phyloP scores from a whole-genome alignment of 176 grass and related monocot species.

The Saccharum spontaneum region DNA sequence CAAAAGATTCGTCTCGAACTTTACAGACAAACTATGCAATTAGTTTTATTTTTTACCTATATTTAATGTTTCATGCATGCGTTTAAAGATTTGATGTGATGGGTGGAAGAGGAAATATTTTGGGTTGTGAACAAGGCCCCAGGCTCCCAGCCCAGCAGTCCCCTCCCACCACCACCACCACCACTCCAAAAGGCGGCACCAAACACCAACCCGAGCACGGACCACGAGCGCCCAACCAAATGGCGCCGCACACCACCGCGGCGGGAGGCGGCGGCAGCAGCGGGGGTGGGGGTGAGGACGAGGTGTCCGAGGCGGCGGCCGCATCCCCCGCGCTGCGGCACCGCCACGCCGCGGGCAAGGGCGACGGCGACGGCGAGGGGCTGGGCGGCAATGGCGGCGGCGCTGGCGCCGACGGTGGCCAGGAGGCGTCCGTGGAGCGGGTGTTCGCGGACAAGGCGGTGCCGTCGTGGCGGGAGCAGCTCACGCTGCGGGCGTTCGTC shows the following conservation, averaged over 20 bases:
- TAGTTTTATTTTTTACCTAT: too few relatives aligned
- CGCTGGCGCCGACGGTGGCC: neutral
- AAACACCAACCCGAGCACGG: neutral
- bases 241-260: slow-evolving; percentile 22
- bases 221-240: neutral
- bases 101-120: too few relatives aligned
- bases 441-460: slow-evolving; percentile 61
- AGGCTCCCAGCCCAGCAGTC: neutral
- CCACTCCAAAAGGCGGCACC: neutral
- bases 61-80: too few relatives aligned
- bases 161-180: neutral
- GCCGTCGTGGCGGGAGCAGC: slow-evolving; percentile 73
- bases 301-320: slow-evolving; percentile 6
- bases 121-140: too few relatives aligned
- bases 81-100: too few relatives aligned
- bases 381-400: neutral
- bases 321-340: slow-evolving; percentile 28
- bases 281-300: slow-evolving; percentile 43
- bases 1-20: too few relatives aligned
- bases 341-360: slow-evolving; percentile 25
- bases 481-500: slow-evolving; percentile 68
- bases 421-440: slow-evolving; percentile 47
- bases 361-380: neutral
- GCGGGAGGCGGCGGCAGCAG: neutral
- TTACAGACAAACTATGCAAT: too few relatives aligned